Base-by-base conservation (phyloP, 139 green algal species). In the Chlorella sp. region DNA sequence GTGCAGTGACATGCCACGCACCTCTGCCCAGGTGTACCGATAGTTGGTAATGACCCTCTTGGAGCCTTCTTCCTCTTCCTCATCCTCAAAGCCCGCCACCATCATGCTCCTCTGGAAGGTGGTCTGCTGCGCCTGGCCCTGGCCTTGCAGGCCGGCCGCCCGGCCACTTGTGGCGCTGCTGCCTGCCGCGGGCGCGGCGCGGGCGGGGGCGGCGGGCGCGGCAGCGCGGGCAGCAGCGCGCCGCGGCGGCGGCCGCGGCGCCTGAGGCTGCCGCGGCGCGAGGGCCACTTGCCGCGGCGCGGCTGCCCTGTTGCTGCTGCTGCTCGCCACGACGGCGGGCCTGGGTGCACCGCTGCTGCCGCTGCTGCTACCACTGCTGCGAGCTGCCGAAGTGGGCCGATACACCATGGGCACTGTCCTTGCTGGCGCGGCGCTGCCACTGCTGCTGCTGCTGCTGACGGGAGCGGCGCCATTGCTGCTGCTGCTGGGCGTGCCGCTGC, bases 11-110 rank as follows among this genome's bases (percentile, higher is more conserved):
- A n/a, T n/a, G n/a, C n/a, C n/a, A n/a, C n/a, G n/a, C n/a, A n/a
- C n/a, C n/a, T n/a, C n/a, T n/a, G 90, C 77, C 93, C 93, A 97
- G 27, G 87, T 86, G 77, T 91, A 95, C 29, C 88, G 75, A 3
- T 79, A 80, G 64, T 93, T 85, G 19, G 76, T 71, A 61, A 61
- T 61, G 53, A 17, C n/a, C 53, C 53, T 8, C 19, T 17, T 17
- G 9, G 7, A 31, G 19, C 17, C 29, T 7, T 23, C 9, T 64
- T 64, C 15, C 58, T 8, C 72, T 42, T 35, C 46, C 64, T 64
- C 65, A 12, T 77, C 79, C 41, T 84, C 79, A 81, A 84, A 84
- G 14, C 73, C 79, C 23, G 79, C 79, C 42, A 84, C 73, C 73
- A 84, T 84, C 79, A 84, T 84, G 27, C 35, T 55, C 4, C 33